Base-by-base conservation (phyloP, 352 stramenopile species). In the Pythium pyrilobum region DNA sequence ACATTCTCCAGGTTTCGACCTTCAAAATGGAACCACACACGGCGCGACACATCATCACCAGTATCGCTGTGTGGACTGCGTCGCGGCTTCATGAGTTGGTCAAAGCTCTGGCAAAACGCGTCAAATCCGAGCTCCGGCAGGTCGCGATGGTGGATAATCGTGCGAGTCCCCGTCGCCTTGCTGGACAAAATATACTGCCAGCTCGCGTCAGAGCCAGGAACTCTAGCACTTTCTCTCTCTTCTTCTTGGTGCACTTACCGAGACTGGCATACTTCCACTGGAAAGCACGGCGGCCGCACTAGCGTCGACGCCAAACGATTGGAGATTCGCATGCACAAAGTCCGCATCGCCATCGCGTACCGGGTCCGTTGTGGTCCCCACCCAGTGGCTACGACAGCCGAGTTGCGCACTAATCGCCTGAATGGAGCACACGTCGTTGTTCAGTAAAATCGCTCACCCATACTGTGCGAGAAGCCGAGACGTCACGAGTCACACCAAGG, bases 11-110 rank as follows among this genome's bases (percentile, higher is more conserved):
- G 74, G 61, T 88, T 87, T 4, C 78, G 76, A 18, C 78, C 74
- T 66, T 91, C 76, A 40, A 88, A 91, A 55, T 89, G 78, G 33
- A 86, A 56, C 78, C 76, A 89, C 18, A 69, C n/a, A 13, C 20
- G 7, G 21, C 13, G 23, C 1, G 6, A 9, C 3, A 21, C 23
- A 2, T 29, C 36, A n/a, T n/a, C n/a, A n/a, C n/a, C n/a, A n/a
- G n/a, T n/a, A n/a, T n/a, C n/a, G n/a, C 48, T 31, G 48, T 9
- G 11, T 16, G n/a, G 18, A 31, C 8, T 3, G 20, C 6, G 36
- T 42, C 4, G 16, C n/a, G 36, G 13, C 4, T 44, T 23, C 58
- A 38, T 25, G 7, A 44, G 54, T 21, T 24, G 64, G 11, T 8
- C 70, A 15, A 45, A 69, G 44, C 25, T 28, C n/a, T 40, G 27